Base-by-base conservation (phyloP, 331 rosid species). In the Quercus tomentella region DNA sequence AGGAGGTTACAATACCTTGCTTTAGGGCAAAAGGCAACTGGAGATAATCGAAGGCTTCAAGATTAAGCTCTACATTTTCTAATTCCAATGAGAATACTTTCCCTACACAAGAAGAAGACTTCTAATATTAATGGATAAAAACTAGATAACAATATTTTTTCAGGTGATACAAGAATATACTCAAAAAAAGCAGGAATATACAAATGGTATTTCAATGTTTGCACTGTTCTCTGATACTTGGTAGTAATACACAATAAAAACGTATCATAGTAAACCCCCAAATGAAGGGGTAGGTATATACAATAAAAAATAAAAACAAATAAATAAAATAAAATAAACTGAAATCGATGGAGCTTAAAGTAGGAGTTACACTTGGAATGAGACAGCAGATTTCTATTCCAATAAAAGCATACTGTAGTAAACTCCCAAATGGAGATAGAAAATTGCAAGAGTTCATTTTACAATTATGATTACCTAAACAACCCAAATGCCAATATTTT, bases 31-130 rank as follows among this genome's bases (percentile, higher is more conserved):
- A 91, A 25, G 99, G 99, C 85, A 95, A 87, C 82, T 86, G 96
- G 70, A 95, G 96, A 88, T 95, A 93, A 85, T 95, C 99, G 70
- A 93, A 95, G 33, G 99, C 99, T 80, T 95, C 98, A 71, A 93
- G 92, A 84, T 84, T 93, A 63, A 95, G 92, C 92, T 95, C 97
- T 74, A 91, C 97, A 86, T 95, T 89, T 86, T 95, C 99, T 89
- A 95, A 79, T 45, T 41, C 45, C 45, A 41, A 41, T 9, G 45
- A 41, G 45, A 93, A 87, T 20, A 95, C 94, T 88, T 89, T 96
- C 90, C 90, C 99, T 95, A 78, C 51, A 65, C 18, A 51, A 78
- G 60, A 30, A 74, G 60, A 56, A 37, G 84, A 83, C 60, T 45
- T 68, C 72, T 33, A 76, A 83, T 57, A 75, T 76, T 74, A 83